phyloP scores from a whole-genome alignment of 352 stramenopile species.

The Pythium biforme region DNA sequence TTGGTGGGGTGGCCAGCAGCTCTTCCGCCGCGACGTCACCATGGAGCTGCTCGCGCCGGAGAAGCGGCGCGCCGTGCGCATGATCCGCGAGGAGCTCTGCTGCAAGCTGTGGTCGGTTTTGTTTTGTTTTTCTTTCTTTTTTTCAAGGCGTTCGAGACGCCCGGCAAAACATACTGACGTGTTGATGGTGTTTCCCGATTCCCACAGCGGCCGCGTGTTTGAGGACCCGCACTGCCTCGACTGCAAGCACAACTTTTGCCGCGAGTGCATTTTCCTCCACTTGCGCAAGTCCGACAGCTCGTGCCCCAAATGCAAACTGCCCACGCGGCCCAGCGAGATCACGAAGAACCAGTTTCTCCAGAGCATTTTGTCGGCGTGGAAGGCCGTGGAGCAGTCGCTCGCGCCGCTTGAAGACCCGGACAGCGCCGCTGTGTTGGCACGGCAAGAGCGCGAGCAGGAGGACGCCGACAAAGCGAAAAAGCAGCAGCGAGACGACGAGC shows the following conservation, averaged over 20 bases:
- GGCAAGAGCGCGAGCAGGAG: slow-evolving; percentile 24
- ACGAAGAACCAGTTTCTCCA: slow-evolving; percentile 86
- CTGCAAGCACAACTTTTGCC: slow-evolving; percentile 89
- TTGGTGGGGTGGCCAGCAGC: too few relatives aligned
- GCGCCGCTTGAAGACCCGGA: slow-evolving; percentile 35
- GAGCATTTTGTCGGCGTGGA: slow-evolving; percentile 79
- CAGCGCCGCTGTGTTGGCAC: slow-evolving; percentile 27
- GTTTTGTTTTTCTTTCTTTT: background rate
- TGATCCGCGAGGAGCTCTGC: slow-evolving; percentile 79
- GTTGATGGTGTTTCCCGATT: background rate
- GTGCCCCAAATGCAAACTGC: slow-evolving; percentile 73
- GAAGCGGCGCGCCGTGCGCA: slow-evolving; percentile 53
- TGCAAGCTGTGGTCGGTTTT: slow-evolving; percentile 69
- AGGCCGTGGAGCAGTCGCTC: slow-evolving; percentile 66
- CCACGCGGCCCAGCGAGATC: slow-evolving; percentile 73
- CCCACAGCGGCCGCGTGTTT: slow-evolving; percentile 53
- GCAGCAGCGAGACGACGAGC: background rate
- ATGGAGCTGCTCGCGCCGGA: slow-evolving; percentile 65
- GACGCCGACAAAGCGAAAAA: slow-evolving; percentile 15
- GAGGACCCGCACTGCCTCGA: slow-evolving; percentile 84
- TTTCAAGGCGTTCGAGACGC: background rate
- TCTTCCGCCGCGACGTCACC: background rate
- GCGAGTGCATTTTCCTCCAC: slow-evolving; percentile 66
- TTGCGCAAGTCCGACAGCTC: slow-evolving; percentile 52
- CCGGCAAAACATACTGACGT: too few relatives aligned